phyloP scores from a whole-genome alignment of 192 early-diverging fungal species.

The Gigaspora rosea region DNA sequence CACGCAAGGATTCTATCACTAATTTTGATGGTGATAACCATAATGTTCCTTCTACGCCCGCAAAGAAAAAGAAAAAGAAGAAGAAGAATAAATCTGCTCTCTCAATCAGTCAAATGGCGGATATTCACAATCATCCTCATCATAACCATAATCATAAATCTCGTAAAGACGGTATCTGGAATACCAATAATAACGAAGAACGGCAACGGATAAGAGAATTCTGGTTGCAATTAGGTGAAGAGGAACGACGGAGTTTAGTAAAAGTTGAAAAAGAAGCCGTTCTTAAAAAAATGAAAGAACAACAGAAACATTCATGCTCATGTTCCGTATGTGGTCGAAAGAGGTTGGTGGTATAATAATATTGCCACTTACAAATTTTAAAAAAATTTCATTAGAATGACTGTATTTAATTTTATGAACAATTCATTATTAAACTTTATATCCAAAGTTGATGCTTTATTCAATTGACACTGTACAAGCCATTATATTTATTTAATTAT shows the following conservation, averaged over 20 bases:
- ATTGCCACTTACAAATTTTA: conserved; percentile 1
- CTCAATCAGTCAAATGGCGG: conserved; percentile 21
- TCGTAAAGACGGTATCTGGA: conserved; percentile 64
- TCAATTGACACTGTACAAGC: too few relatives aligned
- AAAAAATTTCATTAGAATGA: not conserved
- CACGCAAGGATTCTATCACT: conserved; percentile 28
- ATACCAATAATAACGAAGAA: conserved; percentile 73
- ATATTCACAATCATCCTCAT: conserved; percentile 22
- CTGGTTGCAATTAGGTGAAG: conserved; percentile 81
- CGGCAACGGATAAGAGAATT: conserved; percentile 79
- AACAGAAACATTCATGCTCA: conserved; percentile 82
- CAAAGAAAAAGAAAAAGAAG: conserved; percentile 53
- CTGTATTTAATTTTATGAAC: not conserved
- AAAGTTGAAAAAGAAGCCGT: conserved; percentile 87
- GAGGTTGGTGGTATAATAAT: conserved; percentile 50
- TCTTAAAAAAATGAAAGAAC: conserved; percentile 87
- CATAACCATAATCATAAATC: conserved; percentile 41
- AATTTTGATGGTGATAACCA: conserved; percentile 23
- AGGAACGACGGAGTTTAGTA: conserved; percentile 76
- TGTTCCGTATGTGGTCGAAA: conserved; percentile 83
- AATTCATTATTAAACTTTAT: too few relatives aligned
- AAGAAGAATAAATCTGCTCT: conserved; percentile 52
- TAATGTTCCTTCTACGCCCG: conserved; percentile 22
- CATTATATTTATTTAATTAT: not conserved
- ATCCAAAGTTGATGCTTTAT: too few relatives aligned